A percentile compares a stretch with the other conserved stretches of the same genome.
These are phyloP conservation scores for Basipetospora chlamydospora DNA, from an alignment of 2,329 filamentous ascomycete species.

Conservation along the genomic window DNA sequence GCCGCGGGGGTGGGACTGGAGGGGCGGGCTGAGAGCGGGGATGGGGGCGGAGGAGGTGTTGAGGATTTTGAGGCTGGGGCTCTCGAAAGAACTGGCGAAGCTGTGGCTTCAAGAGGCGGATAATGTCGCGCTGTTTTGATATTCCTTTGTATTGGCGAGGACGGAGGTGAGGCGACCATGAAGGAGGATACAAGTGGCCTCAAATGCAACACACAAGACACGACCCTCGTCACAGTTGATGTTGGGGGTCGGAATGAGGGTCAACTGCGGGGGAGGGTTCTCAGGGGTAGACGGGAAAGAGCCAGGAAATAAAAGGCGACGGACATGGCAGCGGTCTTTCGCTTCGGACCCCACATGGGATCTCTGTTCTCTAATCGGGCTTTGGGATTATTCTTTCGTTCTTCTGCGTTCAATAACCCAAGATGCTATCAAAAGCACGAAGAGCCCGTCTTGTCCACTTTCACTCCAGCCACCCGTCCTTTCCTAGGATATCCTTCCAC, in stretches of 20 bases:
- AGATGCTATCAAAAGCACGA: not conserved
- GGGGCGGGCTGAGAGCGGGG: conserved; percentile 55
- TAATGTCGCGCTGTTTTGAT: conserved; percentile 29
- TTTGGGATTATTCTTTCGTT: too few relatives aligned
- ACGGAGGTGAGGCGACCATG: not conserved
- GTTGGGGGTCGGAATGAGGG: not conserved
- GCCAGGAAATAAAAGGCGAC: not conserved
- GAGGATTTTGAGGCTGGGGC: conserved; percentile 51
- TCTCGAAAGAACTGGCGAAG: conserved; percentile 60
- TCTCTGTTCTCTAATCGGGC: too few relatives aligned
- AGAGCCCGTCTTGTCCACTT: not conserved
- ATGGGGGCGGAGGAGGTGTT: conserved; percentile 58
- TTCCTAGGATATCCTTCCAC: conserved; percentile 31
- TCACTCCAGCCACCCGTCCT: conserved; percentile 3
- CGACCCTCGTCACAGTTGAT: too few relatives aligned
- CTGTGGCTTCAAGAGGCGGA: conserved; percentile 56
- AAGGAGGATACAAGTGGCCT: not conserved
- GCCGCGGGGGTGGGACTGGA: conserved; percentile 63
- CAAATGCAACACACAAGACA: too few relatives aligned
- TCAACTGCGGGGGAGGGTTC: not conserved
- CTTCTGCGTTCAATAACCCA: not conserved
- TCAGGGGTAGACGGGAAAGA: not conserved
- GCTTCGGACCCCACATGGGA: too few relatives aligned
- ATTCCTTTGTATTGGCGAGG: too few relatives aligned
- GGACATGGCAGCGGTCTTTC: too few relatives aligned